Percentiles rank a stretch among this genome's conserved stretches.
phyloP scores from a whole-genome alignment of 1,284 basidiomycete genomes.

The Pseudomicrostroma phylloplanum region DNA sequence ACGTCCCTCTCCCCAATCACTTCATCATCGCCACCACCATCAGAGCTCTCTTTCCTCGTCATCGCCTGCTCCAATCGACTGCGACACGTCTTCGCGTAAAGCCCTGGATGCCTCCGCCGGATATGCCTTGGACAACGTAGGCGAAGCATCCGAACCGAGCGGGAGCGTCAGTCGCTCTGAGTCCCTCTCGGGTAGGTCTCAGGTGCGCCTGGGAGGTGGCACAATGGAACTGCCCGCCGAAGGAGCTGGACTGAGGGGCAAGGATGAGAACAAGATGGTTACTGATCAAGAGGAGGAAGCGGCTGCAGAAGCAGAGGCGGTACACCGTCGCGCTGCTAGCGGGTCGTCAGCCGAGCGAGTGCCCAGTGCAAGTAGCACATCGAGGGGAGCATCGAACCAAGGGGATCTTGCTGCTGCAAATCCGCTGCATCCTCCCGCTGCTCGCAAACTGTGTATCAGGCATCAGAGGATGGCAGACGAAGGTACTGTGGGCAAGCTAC shows the following conservation, averaged over 20 bases:
- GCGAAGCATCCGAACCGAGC: background rate
- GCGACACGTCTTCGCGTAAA: background rate
- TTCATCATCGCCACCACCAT: conserved; percentile 1
- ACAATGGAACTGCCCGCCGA: conserved; percentile 15
- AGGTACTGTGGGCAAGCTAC: conserved; percentile 82
- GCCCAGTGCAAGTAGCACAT: too few species aligned
- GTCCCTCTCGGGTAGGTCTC: background rate
- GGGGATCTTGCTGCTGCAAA: background rate
- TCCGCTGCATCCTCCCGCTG: conserved; percentile 26
- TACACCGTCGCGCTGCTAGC: background rate
- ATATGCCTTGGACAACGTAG: too few species aligned
- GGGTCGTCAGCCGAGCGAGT: too few species aligned
- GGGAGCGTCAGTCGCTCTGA: background rate
- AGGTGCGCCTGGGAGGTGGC: background rate
- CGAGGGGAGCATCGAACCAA: background rate
- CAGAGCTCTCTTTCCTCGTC: background rate
- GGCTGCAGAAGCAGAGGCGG: background rate
- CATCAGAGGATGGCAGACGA: conserved; percentile 98
- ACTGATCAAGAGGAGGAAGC: background rate
- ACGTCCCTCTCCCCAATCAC: too few species aligned
- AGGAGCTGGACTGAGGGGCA: conserved; percentile 14
- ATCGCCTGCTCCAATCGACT: background rate
- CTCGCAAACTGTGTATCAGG: conserved; percentile 69
- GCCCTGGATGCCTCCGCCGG: background rate
- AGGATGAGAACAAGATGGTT: conserved; percentile 9